phyloP scores from a whole-genome alignment of 495 filamentous ascomycete genomes.

The Aspergillus campestris region DNA sequence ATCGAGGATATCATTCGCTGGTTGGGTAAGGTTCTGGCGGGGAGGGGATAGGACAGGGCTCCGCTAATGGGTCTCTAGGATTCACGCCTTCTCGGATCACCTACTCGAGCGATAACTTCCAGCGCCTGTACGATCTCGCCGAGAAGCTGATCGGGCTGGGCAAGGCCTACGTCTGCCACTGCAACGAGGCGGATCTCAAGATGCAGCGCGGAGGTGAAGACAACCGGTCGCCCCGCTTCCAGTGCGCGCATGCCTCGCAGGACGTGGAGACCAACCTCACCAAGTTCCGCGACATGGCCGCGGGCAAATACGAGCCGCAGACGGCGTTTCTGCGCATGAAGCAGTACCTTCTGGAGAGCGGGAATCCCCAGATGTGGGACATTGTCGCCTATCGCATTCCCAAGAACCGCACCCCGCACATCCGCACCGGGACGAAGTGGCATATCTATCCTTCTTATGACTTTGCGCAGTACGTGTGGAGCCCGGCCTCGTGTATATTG shows the following conservation, averaged over 20 bases:
- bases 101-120: constrained; percentile 76
- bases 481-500: too few species aligned
- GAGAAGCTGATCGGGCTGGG: constrained; percentile 71
- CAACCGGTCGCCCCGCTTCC: constrained; percentile 55
- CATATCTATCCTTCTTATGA: constrained; percentile 88
- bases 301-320: constrained; percentile 81
- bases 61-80: constrained; percentile 15
- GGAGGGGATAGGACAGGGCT: too few species aligned
- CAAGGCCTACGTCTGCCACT: constrained; percentile 75
- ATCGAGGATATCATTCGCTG: constrained; percentile 74
- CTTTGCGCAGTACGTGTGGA: constrained; percentile 61
- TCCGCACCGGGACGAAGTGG: constrained; percentile 67
- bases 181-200: constrained; percentile 66
- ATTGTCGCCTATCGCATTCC: constrained; percentile 73
- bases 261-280: constrained; percentile 64
- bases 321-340: constrained; percentile 92
- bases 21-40: constrained; percentile 39
- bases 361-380: constrained; percentile 63
- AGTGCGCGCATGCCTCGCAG: constrained; percentile 70
- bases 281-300: constrained; percentile 84
- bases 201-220: constrained; percentile 69
- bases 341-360: constrained; percentile 44
- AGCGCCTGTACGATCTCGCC: constrained; percentile 76
- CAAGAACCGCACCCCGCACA: constrained; percentile 48
- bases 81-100: constrained; percentile 74